phyloP scores from a whole-genome alignment of 31 red algal genomes.

The Asparagopsis taxiformis region DNA sequence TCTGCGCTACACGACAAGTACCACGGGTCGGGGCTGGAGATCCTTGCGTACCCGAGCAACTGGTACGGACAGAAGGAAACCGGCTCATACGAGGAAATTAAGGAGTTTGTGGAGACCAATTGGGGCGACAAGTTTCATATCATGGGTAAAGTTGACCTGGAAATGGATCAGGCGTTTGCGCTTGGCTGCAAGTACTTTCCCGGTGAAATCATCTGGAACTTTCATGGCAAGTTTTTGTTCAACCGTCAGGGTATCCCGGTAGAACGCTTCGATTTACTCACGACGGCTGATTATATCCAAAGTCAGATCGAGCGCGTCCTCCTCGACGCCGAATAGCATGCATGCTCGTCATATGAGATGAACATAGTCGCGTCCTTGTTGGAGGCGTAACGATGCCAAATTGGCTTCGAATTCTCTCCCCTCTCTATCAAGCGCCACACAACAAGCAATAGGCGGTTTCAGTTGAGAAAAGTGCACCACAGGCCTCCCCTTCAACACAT shows the following conservation, averaged over 20 bases:
- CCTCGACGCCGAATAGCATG: too few species aligned
- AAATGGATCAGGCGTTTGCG: conserved; percentile 68
- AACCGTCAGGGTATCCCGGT: conserved; percentile 48
- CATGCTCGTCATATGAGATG: conserved; percentile 32
- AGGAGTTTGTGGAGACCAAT: conserved; percentile 32
- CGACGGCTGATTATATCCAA: conserved; percentile 32
- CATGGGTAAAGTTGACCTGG: conserved; percentile 45
- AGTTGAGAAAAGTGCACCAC: conserved; percentile 38
- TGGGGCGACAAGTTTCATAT: conserved; percentile 49
- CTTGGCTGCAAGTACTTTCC: conserved; percentile 57
- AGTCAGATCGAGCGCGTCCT: not conserved
- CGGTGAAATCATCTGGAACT: conserved; percentile 81
- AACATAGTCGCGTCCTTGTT: conserved; percentile 31
- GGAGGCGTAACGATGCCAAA: conserved; percentile 27
- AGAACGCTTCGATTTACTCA: conserved; percentile 59
- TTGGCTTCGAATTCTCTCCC: conserved; percentile 59
- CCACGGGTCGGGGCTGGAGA: conserved; percentile 40
- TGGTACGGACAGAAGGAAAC: conserved; percentile 78
- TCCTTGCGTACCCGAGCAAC: conserved; percentile 73
- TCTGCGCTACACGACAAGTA: conserved; percentile 47
- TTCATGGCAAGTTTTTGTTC: conserved; percentile 80
- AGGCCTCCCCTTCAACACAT: conserved; percentile 24
- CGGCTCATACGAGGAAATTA: conserved; percentile 42
- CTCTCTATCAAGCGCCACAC: conserved; percentile 66
- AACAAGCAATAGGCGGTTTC: conserved; percentile 32